Base-by-base conservation (phyloP, 306 rosid genomes). In the Erythrophleum fordii region DNA sequence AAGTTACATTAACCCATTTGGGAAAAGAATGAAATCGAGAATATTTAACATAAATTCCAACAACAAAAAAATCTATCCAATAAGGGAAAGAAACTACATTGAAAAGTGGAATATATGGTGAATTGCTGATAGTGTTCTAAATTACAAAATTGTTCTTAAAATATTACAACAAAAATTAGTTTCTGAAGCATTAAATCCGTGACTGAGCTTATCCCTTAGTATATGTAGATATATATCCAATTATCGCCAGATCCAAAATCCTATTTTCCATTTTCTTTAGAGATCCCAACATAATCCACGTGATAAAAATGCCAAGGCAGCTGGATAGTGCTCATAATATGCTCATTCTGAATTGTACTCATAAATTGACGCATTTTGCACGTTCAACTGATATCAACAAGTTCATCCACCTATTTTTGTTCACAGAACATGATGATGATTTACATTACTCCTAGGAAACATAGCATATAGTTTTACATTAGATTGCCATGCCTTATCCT, bases 101-200 rank as follows among this genome's bases (percentile, higher is more conserved):
- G 64, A 56, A 56, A 22, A 17, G 73, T 11, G 35, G 53, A 68
- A 20, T 23, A 42, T 68, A 13, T 60, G 67, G 41, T 58, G 64
- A 25, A 23, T 4, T 65, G 48, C 29, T 65, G 71, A 66, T n/a
- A 18, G 28, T 39, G 35, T 42, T 42, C 8, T 22, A 22, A 67
- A n/a, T 42, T 23, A 44, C 55, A 22, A 8, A 48, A 37, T 37
- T 16, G 22, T 77, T 72, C 60, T 72, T 41, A 55, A 77, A 71
- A 28, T 67, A 59, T 44, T n/a, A 66, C 18, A 59, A 41, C 14
- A 70, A 28, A 28, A 28, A 26, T 45, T n/a, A 44, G 23, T 17
- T 25, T 48, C 42, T 28, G 60, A 28, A 46, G 42, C 76, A 14
- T 26, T 46, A 69, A 69, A 25, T 69, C 23, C 14, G 58, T 7